Percentiles rank a stretch among this genome's conserved stretches.
phyloP scores from a whole-genome alignment of 1,284 basidiomycete species.

The Blastosporella zonata region DNA sequence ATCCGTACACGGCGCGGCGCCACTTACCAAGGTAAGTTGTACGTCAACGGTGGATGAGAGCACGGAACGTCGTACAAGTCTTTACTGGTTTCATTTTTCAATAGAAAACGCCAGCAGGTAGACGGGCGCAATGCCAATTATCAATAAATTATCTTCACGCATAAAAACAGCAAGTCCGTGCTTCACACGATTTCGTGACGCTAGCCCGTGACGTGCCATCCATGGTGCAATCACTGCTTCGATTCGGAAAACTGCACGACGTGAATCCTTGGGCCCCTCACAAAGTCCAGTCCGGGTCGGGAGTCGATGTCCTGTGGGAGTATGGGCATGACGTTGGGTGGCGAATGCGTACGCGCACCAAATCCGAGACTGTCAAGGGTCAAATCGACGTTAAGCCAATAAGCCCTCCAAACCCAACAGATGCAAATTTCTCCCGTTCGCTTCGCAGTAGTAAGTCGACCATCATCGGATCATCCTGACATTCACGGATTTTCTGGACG shows the following conservation, averaged over 20 bases:
- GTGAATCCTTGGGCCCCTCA: constrained; percentile 5
- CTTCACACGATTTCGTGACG: too few species aligned
- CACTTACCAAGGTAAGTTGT: background rate
- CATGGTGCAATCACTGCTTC: too few species aligned
- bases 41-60: background rate
- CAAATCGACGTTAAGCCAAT: too few species aligned
- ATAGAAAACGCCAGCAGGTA: too few species aligned
- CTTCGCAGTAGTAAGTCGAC: background rate
- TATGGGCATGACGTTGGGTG: background rate
- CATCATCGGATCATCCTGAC: constrained; percentile 11
- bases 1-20: constrained; percentile 13
- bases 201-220: too few species aligned
- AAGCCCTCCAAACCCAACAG: constrained; percentile 4
- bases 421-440: constrained; percentile 1
- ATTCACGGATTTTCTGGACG: background rate
- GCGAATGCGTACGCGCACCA: too few species aligned
- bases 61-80: background rate
- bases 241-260: too few species aligned
- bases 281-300: constrained; percentile 11
- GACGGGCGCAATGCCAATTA: too few species aligned
- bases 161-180: background rate
- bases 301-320: background rate
- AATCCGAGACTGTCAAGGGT: too few species aligned
- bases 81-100: too few species aligned
- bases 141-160: too few species aligned